Evolutionary conservation across 2,329 filamentous ascomycete genomes (phyloP), one percentile per base, ranked within the genome.

Genomic region (Nakataea oryzae): DNA sequence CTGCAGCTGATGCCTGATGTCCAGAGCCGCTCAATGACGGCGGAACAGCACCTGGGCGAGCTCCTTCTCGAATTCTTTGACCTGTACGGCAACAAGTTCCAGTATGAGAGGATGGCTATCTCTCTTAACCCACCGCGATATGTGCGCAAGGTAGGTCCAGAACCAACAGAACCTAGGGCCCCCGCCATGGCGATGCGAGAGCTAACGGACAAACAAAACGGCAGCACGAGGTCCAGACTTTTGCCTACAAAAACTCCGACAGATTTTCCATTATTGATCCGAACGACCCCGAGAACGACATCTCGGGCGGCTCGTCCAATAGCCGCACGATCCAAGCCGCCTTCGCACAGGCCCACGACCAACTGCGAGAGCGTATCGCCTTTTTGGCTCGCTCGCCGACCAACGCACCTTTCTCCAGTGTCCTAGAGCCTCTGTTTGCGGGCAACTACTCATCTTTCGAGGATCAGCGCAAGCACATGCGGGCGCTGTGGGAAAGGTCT

Each of bases 191-290:
- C 30, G 21, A 12, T 29, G 27, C 26, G 9, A 54, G 9, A 24
- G 13, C 32, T 60, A 21, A 59, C 26, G 24, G 3, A 54, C 26
- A 21, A 54, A 32, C 54, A 29, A 28, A 21, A 3, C 7, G 7
- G 21, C 56, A 84, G 81, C 73, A 70, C 50, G 70, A 78, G 29
- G 79, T 81, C 21, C 72, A 65, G 32, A 70, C 70, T 0, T 72
- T 86, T 60, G 73, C 78, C 4, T 85, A 87, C 69, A 84, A 82
- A 68, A 86, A 87, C 69, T 74, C 73, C 17, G 80, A 88, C 60
- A 86, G 91, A 1, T 79, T 99, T 1, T 90, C 88, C 11, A 96
- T 99, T 68, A 88, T 96, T 63, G 95, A 99, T 70, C 95, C 95
- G 0, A 96, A 97, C 73, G 89, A 90, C 63, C 73, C 84, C 0